Base-by-base conservation (phyloP, 805 yeast species). In the Candida insectalens region DNA sequence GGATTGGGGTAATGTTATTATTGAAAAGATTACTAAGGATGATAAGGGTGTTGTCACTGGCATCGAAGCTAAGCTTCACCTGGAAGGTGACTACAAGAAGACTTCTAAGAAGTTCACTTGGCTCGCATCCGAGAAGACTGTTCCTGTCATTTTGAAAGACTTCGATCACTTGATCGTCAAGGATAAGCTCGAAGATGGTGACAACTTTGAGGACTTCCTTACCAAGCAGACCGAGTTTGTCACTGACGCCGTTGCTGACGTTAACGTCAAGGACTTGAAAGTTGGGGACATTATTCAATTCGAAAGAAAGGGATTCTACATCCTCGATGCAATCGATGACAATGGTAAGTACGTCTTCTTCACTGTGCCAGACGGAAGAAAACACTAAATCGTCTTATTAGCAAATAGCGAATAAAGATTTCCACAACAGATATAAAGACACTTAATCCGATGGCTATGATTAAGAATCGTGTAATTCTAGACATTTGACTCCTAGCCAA, bases 1-100 rank as follows among this genome's bases (percentile, higher is more conserved):
- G 97, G 96, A 89, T 63, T 89, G 97, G 97, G 97, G 96, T 70
- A 89, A 89, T 57, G 82, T 77, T 38, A 81, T 89, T 45, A 65
- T 88, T 44, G 72, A 80, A 44, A 74, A 74, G 56, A 71, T 88
- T 52, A 62, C 62, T 55, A 77, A 72, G 56, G 77, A 74, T 42
- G 81, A 71, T 38, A 57, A 56, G 29, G 65, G 59, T 33, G 43
- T 65, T 25, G 81, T 81, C 36, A 67, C 65, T 31, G 64, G 78
- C 3, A 64, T 89, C 41, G 80, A 74, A 35, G 95, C 85, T 36
- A 79, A 75, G 47, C 67, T 89, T 49, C 81, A 89, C 59, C 71
- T 89, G 53, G 96, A 83, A 45, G 97, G 97, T 63, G 97, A 89
- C 59, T 89, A 88, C 84, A 81, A 83, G 63, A 89, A 87, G 67